Conservation (phyloP, 257 asterid species). For the Solanum chaucha region DNA sequence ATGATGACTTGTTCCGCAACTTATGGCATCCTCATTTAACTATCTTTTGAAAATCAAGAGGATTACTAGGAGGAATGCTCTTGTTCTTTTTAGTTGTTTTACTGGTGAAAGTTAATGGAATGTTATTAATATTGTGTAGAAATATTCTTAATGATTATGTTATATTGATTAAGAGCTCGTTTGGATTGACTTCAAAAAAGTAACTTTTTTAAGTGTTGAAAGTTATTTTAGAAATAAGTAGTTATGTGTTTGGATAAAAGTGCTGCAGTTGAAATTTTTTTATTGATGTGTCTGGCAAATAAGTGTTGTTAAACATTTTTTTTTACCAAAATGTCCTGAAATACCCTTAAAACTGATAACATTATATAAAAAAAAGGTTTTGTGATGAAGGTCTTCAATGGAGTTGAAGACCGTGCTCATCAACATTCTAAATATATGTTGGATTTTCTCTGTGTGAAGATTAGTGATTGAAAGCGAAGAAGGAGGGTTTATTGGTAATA, state of each 20-base stretch:
- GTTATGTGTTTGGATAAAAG: too few species aligned
- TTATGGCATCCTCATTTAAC: neutral
- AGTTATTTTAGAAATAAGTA: too few species aligned
- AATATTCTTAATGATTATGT: neutral
- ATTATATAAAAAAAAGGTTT: slow-evolving; percentile 4
- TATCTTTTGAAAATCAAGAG: neutral
- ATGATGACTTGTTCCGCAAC: neutral
- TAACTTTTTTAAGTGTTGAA: too few species aligned
- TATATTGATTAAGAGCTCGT: neutral
- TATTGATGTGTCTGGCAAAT: too few species aligned
- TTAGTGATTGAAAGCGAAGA: neutral
- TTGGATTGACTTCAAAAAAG: too few species aligned
- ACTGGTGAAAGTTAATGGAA: neutral
- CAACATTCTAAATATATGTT: slow-evolving; percentile 7
- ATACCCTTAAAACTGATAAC: too few species aligned
- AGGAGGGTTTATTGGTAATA: neutral
- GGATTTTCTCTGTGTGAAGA: neutral
- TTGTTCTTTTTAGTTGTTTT: neutral
- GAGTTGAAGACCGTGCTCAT: slow-evolving; percentile 21
- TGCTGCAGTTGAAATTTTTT: too few species aligned
- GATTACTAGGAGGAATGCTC: neutral
- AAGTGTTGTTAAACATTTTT: too few species aligned
- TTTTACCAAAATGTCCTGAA: too few species aligned
- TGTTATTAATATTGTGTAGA: neutral
- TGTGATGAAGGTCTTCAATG: slow-evolving; percentile 15